These are phyloP conservation scores for Beauveria scarabaeidicola DNA, from an alignment of 2,329 filamentous ascomycete genomes.

Conservation along the genomic window DNA sequence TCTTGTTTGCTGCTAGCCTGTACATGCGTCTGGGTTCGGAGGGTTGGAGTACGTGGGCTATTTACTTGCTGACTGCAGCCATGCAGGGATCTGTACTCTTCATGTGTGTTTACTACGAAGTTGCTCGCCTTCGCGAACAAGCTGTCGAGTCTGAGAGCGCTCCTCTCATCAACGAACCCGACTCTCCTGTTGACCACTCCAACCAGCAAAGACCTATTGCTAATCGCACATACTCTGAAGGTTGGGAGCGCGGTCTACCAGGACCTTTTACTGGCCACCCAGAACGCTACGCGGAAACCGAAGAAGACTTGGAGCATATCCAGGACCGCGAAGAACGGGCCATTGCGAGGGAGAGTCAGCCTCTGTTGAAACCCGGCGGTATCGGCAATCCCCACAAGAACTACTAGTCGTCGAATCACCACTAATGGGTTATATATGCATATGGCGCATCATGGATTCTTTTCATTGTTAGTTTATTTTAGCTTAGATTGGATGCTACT, in stretches of 20 bases:
- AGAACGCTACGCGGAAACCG: slow-evolving; percentile 42
- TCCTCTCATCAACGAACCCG: slow-evolving; percentile 19
- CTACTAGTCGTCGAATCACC: slow-evolving; percentile 24
- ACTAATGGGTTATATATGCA: not conserved
- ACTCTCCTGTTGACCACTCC: slow-evolving; percentile 21
- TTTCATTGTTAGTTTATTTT: not conserved
- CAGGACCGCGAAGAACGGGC: slow-evolving; percentile 43
- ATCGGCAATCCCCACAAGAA: slow-evolving; percentile 37
- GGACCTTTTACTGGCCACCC: slow-evolving; percentile 44
- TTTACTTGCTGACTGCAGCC: slow-evolving; percentile 76
- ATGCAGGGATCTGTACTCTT: slow-evolving; percentile 74
- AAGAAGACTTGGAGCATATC: slow-evolving; percentile 42
- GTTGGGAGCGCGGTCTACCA: slow-evolving; percentile 42
- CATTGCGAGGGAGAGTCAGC: slow-evolving; percentile 41
- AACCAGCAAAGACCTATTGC: slow-evolving; percentile 28
- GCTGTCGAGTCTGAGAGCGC: slow-evolving; percentile 14
- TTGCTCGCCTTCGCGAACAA: slow-evolving; percentile 33
- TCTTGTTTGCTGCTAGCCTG: slow-evolving; percentile 81
- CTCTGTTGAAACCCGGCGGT: slow-evolving; percentile 40
- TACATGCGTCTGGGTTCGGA: slow-evolving; percentile 67
- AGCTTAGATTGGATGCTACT: not conserved
- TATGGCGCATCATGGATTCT: not conserved
- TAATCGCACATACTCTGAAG: slow-evolving; percentile 39
- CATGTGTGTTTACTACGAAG: slow-evolving; percentile 74
- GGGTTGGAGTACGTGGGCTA: slow-evolving; percentile 94